Conservation (phyloP, 495 filamentous ascomycete species). For the Aspergillus olivimuriae region DNA sequence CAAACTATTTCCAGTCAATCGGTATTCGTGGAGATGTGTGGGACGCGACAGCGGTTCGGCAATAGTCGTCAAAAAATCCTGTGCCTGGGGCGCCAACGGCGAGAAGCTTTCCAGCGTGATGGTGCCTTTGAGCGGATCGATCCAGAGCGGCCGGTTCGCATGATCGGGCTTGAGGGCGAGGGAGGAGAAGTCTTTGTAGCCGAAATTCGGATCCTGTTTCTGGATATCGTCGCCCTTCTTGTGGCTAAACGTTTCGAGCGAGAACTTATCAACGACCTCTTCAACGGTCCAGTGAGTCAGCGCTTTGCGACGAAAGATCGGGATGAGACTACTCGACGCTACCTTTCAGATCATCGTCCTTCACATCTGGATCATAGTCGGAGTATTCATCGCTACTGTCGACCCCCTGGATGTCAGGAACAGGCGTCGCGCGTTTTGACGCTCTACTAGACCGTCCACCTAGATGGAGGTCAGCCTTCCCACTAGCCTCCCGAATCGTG, state of each 20-base stretch:
- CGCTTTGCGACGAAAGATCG: not conserved
- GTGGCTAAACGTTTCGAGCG: slow-evolving; percentile 46
- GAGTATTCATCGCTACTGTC: slow-evolving; percentile 66
- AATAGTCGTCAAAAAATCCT: slow-evolving; percentile 93
- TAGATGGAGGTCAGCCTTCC: slow-evolving; percentile 34
- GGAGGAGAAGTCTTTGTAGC: slow-evolving; percentile 73
- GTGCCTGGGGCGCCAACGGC: slow-evolving; percentile 73
- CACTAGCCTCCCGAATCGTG: slow-evolving; percentile 14
- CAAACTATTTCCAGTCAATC: slow-evolving; percentile 81
- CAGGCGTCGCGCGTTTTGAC: slow-evolving; percentile 62
- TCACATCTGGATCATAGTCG: slow-evolving; percentile 49
- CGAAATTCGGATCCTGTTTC: slow-evolving; percentile 49
- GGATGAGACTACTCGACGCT: slow-evolving; percentile 30
- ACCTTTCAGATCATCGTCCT: slow-evolving; percentile 40
- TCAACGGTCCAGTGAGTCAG: slow-evolving; percentile 18
- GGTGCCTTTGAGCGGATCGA: slow-evolving; percentile 73
- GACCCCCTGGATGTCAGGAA: slow-evolving; percentile 57
- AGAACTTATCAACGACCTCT: slow-evolving; percentile 63
- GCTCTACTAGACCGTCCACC: slow-evolving; percentile 50
- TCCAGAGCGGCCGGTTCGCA: slow-evolving; percentile 82
- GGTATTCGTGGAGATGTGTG: slow-evolving; percentile 85
- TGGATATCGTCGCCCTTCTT: slow-evolving; percentile 24
- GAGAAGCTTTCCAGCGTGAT: slow-evolving; percentile 97
- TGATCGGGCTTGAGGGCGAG: slow-evolving; percentile 82
- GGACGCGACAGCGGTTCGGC: slow-evolving; percentile 89